Evolutionary conservation across 1,284 basidiomycete genomes (phyloP), one percentile per base, ranked within the genome.

Genomic region (Sphaerobolus stellatus): DNA sequence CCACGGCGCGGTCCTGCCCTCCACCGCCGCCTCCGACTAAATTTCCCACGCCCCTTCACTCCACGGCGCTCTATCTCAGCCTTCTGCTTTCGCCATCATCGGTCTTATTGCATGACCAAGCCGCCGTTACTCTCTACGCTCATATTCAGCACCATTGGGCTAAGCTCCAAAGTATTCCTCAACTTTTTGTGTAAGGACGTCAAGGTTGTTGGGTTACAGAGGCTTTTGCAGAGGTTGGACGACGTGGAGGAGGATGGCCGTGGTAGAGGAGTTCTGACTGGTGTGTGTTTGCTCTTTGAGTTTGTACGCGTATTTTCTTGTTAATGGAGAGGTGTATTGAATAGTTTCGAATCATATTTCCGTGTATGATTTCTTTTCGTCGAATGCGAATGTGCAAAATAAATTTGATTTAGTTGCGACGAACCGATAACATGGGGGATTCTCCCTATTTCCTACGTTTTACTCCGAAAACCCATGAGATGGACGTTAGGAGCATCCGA

Each of bases 401-500:
- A 22, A 5, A 16, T 11, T 50, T 20, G 20, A 20, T n/a, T n/a
- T 13, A 5, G 18, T 55, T 47, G 45, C 48, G 88, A 92, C 64
- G 89, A 92, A 61, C 88, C 86, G 14, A 65, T 93, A 54, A 77
- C 79, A n/a, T 96, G 92, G 93, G 88, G 89, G 11, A 73, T 88
- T 18, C 80, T 96, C 57, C 92, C 92, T 0, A 65, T 78, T 16
- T 69, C 74, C 27, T 83, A 77, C 56, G 90, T 84, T 66, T 72
- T 86, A 25, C 75, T 75, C 52, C 71, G 85, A 7, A 73, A 75
- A 25, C 86, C 79, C 29, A 89, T 80, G 27, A 79, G 94, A 51
- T 96, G 93, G 92, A 86, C 90, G 3, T 77, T 94, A 14, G 92
- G 91, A 52, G 95, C 96, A 2, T 88, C 90, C 18, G 96, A 99